Conservation (phyloP, 2,329 filamentous ascomycete genomes). For the Penicillium sclerotigenum region DNA sequence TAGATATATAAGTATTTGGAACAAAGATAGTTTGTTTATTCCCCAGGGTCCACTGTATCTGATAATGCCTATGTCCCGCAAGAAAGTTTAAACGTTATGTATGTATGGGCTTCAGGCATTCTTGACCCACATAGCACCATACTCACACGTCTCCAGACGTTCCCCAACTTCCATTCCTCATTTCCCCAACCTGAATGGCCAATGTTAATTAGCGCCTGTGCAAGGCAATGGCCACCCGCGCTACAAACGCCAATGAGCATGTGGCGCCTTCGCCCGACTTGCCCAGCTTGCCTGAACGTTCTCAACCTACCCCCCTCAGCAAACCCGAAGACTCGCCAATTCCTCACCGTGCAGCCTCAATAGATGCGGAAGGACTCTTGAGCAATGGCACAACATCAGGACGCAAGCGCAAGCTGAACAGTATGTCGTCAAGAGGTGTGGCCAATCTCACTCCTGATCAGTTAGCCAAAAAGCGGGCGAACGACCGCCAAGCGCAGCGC, state of each 20-base stretch:
- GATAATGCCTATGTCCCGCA: neutral
- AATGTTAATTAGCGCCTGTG: constrained; percentile 21
- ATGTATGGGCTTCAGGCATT: neutral
- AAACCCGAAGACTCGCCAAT: constrained; percentile 30
- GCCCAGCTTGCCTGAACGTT: neutral
- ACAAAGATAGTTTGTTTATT: neutral
- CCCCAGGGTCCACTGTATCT: neutral
- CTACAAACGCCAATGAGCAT: constrained; percentile 19
- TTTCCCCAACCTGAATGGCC: constrained; percentile 27
- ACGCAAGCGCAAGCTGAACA: constrained; percentile 44
- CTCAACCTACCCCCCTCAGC: constrained; percentile 10
- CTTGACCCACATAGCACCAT: constrained; percentile 1
- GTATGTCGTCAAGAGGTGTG: constrained; percentile 63
- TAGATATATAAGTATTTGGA: neutral
- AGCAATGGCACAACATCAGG: constrained; percentile 28
- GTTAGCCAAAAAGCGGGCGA: constrained; percentile 83
- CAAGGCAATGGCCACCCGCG: constrained; percentile 36
- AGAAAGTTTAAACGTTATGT: constrained; percentile 2
- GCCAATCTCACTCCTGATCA: constrained; percentile 85
- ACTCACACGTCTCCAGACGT: neutral
- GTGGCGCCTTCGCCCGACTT: constrained; percentile 23
- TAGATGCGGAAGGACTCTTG: constrained; percentile 21
- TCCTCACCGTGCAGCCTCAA: constrained; percentile 23
- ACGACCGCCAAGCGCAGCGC: constrained; percentile 83
- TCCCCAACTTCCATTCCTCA: neutral